These are phyloP conservation scores for Globisporangium carolinianum DNA, from an alignment of 352 stramenopile genomes.

Conservation along the genomic window DNA sequence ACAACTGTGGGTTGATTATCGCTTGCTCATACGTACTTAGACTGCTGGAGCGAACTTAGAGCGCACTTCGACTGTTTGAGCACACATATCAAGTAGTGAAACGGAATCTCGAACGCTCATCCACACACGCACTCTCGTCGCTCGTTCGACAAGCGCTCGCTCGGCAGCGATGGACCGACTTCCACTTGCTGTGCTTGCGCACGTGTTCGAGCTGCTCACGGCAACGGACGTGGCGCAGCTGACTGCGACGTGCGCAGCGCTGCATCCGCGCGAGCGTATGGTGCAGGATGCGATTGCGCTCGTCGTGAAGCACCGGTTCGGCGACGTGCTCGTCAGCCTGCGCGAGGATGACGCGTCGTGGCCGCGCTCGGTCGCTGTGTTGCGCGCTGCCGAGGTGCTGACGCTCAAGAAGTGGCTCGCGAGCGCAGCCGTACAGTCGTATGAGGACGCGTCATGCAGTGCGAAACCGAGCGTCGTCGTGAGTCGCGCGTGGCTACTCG, in stretches of 20 bases:
- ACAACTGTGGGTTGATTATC: too few species aligned
- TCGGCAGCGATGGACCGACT: slow-evolving; percentile 48
- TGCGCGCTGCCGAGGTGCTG: slow-evolving; percentile 61
- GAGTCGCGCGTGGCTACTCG: slow-evolving; percentile 66
- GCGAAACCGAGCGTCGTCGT: slow-evolving; percentile 42
- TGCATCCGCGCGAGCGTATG: slow-evolving; percentile 22
- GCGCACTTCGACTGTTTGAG: not conserved
- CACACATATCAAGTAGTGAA: not conserved
- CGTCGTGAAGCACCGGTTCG: slow-evolving; percentile 49
- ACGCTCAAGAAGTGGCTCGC: slow-evolving; percentile 52
- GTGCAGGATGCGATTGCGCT: slow-evolving; percentile 54
- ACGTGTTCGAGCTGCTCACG: slow-evolving; percentile 59
- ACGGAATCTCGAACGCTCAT: not conserved
- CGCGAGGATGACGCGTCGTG: slow-evolving; percentile 39
- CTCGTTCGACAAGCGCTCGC: not conserved
- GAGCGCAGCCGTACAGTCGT: slow-evolving; percentile 22
- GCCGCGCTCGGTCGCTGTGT: slow-evolving; percentile 46
- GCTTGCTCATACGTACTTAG: too few species aligned
- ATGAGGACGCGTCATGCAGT: slow-evolving; percentile 31
- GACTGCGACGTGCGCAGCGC: slow-evolving; percentile 28
- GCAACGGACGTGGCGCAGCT: slow-evolving; percentile 48
- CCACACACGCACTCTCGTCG: not conserved
- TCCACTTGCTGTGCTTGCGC: slow-evolving; percentile 37
- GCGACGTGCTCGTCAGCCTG: slow-evolving; percentile 44
- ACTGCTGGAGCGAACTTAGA: too few species aligned